Evolutionary conservation across 129 eudicot genomes (phyloP).

Genomic region (Logfia minima): DNA sequence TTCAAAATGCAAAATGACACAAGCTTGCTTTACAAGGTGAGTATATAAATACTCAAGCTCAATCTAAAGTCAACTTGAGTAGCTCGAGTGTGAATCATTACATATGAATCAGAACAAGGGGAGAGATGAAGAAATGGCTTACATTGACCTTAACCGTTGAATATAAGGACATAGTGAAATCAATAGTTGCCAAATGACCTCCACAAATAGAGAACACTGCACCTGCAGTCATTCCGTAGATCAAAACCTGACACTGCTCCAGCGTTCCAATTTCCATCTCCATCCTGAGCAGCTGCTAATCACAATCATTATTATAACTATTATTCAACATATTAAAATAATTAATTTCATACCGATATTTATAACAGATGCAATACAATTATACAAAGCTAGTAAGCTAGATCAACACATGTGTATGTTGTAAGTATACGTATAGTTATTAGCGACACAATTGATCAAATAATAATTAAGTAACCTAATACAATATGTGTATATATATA

Average conservation of each 20-base stretch:
- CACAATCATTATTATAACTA: background rate
- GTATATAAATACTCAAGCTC: too few relatives aligned
- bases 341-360: too few relatives aligned
- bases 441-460: too few relatives aligned
- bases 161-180: constrained; percentile 30
- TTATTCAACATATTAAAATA: too few relatives aligned
- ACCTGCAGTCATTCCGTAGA: constrained; percentile 29
- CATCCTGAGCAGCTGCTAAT: background rate
- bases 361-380: too few relatives aligned
- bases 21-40: background rate
- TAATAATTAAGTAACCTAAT: background rate
- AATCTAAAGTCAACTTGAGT: too few relatives aligned
- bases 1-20: background rate
- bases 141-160: constrained; percentile 27
- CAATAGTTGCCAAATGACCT: constrained; percentile 24
- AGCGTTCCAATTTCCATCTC: constrained; percentile 27
- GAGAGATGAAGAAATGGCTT: constrained; percentile 9
- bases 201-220: constrained; percentile 21
- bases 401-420: too few relatives aligned
- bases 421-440: too few relatives aligned
- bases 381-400: too few relatives aligned
- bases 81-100: background rate
- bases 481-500: too few relatives aligned
- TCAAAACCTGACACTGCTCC: constrained; percentile 32
- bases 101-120: background rate